Base-by-base conservation (phyloP, 257 asterid species). In the Solanum microdontum region DNA sequence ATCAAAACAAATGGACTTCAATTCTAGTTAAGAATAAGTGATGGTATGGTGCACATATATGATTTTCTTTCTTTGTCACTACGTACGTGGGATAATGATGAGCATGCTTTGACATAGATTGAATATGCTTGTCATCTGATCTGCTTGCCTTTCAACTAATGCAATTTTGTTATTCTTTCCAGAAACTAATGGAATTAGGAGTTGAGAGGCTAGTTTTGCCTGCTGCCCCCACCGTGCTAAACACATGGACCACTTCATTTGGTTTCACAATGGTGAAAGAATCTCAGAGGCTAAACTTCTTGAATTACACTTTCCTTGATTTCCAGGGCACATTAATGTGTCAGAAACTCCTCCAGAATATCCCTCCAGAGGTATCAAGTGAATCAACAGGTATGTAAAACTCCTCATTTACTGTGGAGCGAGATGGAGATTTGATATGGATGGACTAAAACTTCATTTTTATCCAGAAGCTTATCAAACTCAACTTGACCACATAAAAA, bases 151-250 rank as follows among this genome's bases (percentile, higher is more conserved):
- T 80, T 80, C 68, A 45, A 26, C 85, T 82, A 30, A 82, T 48
- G 28, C 28, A 30, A 82, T 40, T 77, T 77, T 64, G 39, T 26
- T 82, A 86, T 89, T 84, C 36, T 84, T 89, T 88, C 87, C 95
- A 94, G 97, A 91, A 90, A 91, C 95, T 94, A 72, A 40, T 36
- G 76, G 94, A 91, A 75, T 88, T 92, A 70, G 96, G 98, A 87
- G 97, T 95, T 21, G 94, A 93, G 91, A 94, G 94, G 90, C 96
- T 95, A 36, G 94, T 94, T 86, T 91, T 95, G 92, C 97, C 98
- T 39, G 96, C 97, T 79, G 92, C 91, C 82, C 92, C 95, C 14
- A 68, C 88, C 55, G 96, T 90, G 76, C 90, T 95, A 34, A 86
- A 90, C 87, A 92, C 98, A 36, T 95, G 98, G 97, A 95, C 91